Percentiles rank a stretch among this genome's conserved stretches.
phyloP scores from a whole-genome alignment of 1,284 basidiomycete species.

The Sanghuangporus weigelae region DNA sequence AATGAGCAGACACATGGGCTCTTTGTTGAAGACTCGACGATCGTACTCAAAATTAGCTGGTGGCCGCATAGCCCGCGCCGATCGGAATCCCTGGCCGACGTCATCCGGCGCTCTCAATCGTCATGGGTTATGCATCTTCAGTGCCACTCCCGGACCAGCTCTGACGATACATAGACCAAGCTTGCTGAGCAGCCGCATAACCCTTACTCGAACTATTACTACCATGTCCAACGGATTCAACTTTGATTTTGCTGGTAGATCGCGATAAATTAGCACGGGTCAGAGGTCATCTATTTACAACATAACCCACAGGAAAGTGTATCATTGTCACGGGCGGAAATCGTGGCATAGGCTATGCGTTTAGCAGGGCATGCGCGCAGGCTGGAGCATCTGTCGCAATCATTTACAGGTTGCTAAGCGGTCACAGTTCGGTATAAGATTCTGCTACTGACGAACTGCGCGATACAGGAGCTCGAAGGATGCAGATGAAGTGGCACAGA shows the following conservation, averaged over 20 bases:
- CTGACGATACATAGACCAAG: neutral
- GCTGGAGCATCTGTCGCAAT: constrained; percentile 39
- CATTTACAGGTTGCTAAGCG: constrained; percentile 32
- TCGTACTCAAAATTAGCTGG: no score
- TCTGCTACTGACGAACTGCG: neutral
- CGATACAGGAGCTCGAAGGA: constrained; percentile 28
- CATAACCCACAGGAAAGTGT: constrained; percentile 23
- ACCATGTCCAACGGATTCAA: constrained; percentile 4
- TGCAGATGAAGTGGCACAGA: constrained; percentile 34
- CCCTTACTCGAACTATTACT: neutral
- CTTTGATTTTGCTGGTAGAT: neutral
- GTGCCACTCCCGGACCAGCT: neutral
- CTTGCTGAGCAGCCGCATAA: neutral
- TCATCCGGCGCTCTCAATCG: neutral
- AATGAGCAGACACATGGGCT: no score
- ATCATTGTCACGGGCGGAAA: constrained; percentile 38
- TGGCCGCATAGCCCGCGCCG: neutral
- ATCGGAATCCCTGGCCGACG: neutral
- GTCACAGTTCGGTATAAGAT: neutral
- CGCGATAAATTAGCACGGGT: neutral
- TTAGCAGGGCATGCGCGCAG: constrained; percentile 37
- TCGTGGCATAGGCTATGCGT: constrained; percentile 42
- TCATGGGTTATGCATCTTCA: neutral
- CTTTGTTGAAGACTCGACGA: no score
- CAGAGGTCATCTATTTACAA: neutral